These are phyloP conservation scores for Globisporangium nagaii DNA, from an alignment of 352 stramenopile genomes.

Conservation along the genomic window DNA sequence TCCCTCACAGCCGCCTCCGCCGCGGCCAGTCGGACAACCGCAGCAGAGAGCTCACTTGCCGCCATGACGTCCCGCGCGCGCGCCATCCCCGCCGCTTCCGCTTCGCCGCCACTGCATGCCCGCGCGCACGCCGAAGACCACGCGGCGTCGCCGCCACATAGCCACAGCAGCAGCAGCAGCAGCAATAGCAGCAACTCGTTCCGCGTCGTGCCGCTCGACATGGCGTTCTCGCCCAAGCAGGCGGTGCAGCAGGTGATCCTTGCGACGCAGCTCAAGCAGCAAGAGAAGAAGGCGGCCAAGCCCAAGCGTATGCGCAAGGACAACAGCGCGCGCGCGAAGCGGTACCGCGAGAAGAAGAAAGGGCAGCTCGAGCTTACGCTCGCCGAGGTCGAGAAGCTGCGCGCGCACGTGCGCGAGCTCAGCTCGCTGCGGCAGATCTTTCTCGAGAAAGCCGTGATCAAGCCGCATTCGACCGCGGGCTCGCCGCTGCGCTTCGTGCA, in stretches of 20 bases:
- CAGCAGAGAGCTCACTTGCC: not conserved
- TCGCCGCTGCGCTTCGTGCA: slow-evolving; percentile 11
- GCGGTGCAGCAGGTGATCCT: not conserved
- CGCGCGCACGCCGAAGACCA: not conserved
- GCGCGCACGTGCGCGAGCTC: slow-evolving; percentile 6
- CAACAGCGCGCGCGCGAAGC: slow-evolving; percentile 13
- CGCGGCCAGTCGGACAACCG: not conserved
- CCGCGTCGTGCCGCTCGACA: not conserved
- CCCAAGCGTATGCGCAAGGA: slow-evolving; percentile 7
- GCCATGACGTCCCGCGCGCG: no score
- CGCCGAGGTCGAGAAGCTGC: slow-evolving; percentile 2
- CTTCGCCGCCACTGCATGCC: not conserved
- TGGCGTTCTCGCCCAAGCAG: not conserved
- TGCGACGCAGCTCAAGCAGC: not conserved
- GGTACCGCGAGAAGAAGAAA: slow-evolving; percentile 15
- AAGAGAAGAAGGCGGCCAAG: not conserved
- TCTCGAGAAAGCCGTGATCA: slow-evolving; percentile 3
- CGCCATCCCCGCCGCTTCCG: no score
- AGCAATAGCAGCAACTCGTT: not conserved
- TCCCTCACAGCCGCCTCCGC: no score
- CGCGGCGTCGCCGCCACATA: not conserved
- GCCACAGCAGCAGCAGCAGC: not conserved
- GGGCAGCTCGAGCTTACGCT: slow-evolving; percentile 3
- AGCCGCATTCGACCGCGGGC: slow-evolving; percentile 2
- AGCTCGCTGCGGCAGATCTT: slow-evolving; percentile 5